Base-by-base conservation (phyloP, 495 filamentous ascomycete species). In the Chaetomidium leptoderma region DNA sequence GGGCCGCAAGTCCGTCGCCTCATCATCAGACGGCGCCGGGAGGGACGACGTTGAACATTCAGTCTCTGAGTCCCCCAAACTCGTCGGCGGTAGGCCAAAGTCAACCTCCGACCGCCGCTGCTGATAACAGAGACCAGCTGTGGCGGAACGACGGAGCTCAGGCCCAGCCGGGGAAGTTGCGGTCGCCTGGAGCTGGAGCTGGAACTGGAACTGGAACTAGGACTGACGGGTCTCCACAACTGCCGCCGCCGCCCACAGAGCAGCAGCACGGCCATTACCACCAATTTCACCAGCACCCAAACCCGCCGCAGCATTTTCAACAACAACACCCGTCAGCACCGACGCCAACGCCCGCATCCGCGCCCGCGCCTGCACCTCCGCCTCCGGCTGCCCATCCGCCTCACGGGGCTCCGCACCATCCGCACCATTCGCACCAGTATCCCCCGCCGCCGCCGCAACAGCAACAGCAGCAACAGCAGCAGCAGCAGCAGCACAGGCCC, bases 81-180 rank as follows among this genome's bases (percentile, higher is more conserved):
- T 24, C 29, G 16, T 24, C 42, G 16, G 26, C 14, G 21, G 45
- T 35, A 3, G 52, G 33, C 19, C 30, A 14, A 7, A 30, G n/a
- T 16, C 45, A 58, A 23, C 10, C 30, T 4, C 35, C 43, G 26
- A n/a, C n/a, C n/a, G n/a, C n/a, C n/a, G n/a, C n/a, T n/a, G n/a
- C n/a, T n/a, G n/a, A n/a, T n/a, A 53, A 61, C 36, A 11, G 16
- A 30, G 48, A 59, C 7, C 35, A 42, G 21, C 24, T 63, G 27
- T 58, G 63, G 9, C 63, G 60, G 63, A 48, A 40, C 46, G 63
- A 61, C 17, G 35, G 35, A 23, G n/a, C 57, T 17, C 46, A 58
- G 27, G 42, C 58, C 40, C 53, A 64, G 30, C 60, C 57, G 30
- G 60, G 51, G 36, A 64, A 61, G 55, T 14, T 51, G 16, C 43